Evolutionary conservation across 108 stramenopile genomes (phyloP), one percentile per base, ranked within the genome.

Genomic region (Stephanodiscus triporus): DNA sequence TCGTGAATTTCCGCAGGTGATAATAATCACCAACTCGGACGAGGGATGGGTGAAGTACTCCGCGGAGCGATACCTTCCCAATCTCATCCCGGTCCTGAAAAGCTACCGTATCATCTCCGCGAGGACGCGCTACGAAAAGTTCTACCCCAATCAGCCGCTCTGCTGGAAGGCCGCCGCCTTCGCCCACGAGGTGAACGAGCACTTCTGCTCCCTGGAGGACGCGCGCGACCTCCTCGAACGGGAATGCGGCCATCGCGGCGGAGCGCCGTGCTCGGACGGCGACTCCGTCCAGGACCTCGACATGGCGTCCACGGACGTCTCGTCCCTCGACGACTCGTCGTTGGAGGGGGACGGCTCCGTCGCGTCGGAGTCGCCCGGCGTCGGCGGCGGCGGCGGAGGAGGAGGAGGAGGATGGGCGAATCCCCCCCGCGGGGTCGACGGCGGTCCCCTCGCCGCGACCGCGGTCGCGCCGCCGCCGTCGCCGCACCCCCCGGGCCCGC

Each of bases 121-220:
- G 14, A 77, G 95, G 63, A 94, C 95, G 1, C 68, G 84, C 9
- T 96, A 93, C 62, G 95, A 96, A 74, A 78, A 83, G 20, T 94
- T 94, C 68, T 96, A 94, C 72, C 95, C 95, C 20, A 84, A 85
- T 19, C 90, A 92, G 70, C 91, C 95, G 4, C 79, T 94, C 8
- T 96, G 95, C 70, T 96, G 95, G 95, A 96, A 96, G 70, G 93
- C 95, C 16, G 95, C 95, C 17, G 95, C 95, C 36, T 96, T 96
- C 81, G 95, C 95, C 3, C 93, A 96, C 82, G 95, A 96, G 70
- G 91, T 93, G 19, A 93, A 94, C 53, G 93, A 96, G 68, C 85
- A 88, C 58, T 93, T 86, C 54, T 84, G 84, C 37, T 19, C 66
- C 23, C 45, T 87, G 45, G 88, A 88, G 38, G 88, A 90, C 43